Percentiles rank a stretch among this genome's conserved stretches.
Conservation (phyloP, 2,329 filamentous ascomycete species). For the Tricladium varicosporioides region DNA sequence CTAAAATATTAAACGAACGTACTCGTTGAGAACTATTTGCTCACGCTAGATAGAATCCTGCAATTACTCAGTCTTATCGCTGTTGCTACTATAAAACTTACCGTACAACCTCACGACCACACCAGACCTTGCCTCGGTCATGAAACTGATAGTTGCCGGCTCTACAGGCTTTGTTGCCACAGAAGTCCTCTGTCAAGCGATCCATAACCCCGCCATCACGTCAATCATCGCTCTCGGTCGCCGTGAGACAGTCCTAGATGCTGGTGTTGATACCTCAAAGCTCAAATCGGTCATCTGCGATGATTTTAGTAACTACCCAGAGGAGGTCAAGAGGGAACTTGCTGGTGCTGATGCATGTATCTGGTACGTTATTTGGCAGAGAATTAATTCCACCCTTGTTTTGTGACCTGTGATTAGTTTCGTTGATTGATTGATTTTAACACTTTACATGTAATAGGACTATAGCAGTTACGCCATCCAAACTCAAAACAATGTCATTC, state of each 20-base stretch:
- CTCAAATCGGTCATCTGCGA: conserved; percentile 33
- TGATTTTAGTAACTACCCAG: conserved; percentile 35
- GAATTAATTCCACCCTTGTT: not conserved
- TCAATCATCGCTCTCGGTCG: conserved; percentile 34
- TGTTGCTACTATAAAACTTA: no score
- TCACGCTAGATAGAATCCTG: no score
- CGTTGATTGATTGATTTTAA: not conserved
- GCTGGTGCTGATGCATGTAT: conserved; percentile 37
- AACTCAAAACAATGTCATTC: conserved; percentile 31
- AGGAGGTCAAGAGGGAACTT: conserved; percentile 33
- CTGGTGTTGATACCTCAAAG: conserved; percentile 24
- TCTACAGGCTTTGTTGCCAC: conserved; percentile 36
- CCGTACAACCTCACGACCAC: no score
- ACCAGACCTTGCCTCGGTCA: no score
- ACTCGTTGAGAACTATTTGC: no score
- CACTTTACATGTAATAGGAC: no score
- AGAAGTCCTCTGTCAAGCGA: conserved; percentile 37
- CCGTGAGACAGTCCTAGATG: conserved; percentile 16
- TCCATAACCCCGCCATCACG: conserved; percentile 30
- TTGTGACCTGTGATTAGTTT: no score
- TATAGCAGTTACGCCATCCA: conserved; percentile 42
- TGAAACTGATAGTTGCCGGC: conserved; percentile 38
- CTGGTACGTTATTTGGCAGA: conserved; percentile 29
- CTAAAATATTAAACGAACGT: no score
- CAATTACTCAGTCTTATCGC: no score